Percentiles rank a stretch among this genome's conserved stretches.
Evolutionary conservation across 805 yeast species (phyloP).

Genomic region (Lipomyces lipofer): DNA sequence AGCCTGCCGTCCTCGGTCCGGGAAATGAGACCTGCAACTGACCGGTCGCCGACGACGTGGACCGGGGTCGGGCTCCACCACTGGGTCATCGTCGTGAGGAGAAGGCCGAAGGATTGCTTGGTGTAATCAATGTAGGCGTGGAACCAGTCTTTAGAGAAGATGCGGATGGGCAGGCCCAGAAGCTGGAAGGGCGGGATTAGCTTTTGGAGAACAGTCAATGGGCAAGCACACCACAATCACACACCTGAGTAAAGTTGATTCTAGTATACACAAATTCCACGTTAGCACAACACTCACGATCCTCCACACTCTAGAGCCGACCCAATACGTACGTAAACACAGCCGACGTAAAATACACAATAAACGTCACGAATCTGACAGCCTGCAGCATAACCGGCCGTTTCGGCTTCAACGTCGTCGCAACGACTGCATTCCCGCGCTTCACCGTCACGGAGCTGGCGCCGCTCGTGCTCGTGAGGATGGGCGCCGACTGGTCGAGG

Average conservation of each 20-base stretch:
- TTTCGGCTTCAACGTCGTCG: conserved; percentile 10
- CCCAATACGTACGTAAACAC: conserved; percentile 23
- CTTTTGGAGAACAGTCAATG: neutral
- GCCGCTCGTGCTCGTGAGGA: neutral
- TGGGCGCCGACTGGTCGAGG: neutral
- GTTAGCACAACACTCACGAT: neutral
- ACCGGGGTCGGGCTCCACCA: conserved; percentile 37
- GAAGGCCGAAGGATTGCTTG: conserved; percentile 39
- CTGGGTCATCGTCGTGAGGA: conserved; percentile 36
- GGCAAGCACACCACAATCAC: neutral
- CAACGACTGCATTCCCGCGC: conserved; percentile 3
- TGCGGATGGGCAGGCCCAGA: conserved; percentile 37
- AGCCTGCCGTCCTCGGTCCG: conserved; percentile 30
- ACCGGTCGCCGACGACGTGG: conserved; percentile 35
- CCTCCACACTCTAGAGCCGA: neutral
- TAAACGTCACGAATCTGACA: conserved; percentile 18
- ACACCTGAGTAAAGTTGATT: conserved; percentile 28
- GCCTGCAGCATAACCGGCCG: conserved; percentile 19
- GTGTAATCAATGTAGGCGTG: conserved; percentile 39
- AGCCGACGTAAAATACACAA: conserved; percentile 23
- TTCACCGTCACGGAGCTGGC: conserved; percentile 8
- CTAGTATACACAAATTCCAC: conserved; percentile 5
- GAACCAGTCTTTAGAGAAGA: conserved; percentile 33
- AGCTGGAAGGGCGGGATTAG: no score
- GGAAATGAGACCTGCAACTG: conserved; percentile 34